Percentiles rank a stretch among this genome's conserved stretches.
Conservation (phyloP, 768 basidiomycete genomes). For the Suillus occidentalis region DNA sequence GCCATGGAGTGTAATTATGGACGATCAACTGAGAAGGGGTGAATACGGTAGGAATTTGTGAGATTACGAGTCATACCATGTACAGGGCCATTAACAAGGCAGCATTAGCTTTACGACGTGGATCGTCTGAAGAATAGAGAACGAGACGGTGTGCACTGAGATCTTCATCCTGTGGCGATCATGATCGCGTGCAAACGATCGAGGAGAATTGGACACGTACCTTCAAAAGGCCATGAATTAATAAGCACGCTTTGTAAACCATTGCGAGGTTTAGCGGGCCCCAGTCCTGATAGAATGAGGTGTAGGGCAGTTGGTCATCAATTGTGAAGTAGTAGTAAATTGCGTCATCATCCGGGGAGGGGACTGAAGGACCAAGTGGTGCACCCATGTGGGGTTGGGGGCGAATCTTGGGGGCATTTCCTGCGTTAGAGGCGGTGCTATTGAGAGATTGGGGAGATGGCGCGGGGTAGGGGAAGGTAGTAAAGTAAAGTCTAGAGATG, state of each 20-base stretch:
- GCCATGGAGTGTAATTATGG: constrained; percentile 84
- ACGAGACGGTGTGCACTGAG: constrained; percentile 74
- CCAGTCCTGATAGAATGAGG: constrained; percentile 95
- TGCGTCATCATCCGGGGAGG: constrained; percentile 71
- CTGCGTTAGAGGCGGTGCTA: constrained; percentile 48
- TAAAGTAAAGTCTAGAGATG: constrained; percentile 73
- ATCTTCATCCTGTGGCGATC: constrained; percentile 62
- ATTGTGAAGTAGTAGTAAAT: constrained; percentile 90
- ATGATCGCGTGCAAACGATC: constrained; percentile 26
- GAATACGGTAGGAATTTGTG: constrained; percentile 15
- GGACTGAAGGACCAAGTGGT: constrained; percentile 46
- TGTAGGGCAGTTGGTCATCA: constrained; percentile 89
- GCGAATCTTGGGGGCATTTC: constrained; percentile 61
- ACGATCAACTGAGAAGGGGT: constrained; percentile 78
- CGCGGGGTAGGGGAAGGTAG: constrained; percentile 78
- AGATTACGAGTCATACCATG: constrained; percentile 56
- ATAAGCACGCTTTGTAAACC: constrained; percentile 91
- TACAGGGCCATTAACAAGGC: constrained; percentile 93
- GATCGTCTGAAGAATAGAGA: constrained; percentile 85
- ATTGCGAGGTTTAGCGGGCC: constrained; percentile 90
- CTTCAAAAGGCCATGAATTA: constrained; percentile 87
- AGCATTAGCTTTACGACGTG: constrained; percentile 88
- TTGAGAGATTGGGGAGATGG: constrained; percentile 70
- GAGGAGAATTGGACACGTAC: constrained; percentile 40
- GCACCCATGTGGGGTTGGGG: constrained; percentile 57